These are phyloP conservation scores for Camellia japonica DNA, from an alignment of 148 eudicot genomes.

Conservation along the genomic window DNA sequence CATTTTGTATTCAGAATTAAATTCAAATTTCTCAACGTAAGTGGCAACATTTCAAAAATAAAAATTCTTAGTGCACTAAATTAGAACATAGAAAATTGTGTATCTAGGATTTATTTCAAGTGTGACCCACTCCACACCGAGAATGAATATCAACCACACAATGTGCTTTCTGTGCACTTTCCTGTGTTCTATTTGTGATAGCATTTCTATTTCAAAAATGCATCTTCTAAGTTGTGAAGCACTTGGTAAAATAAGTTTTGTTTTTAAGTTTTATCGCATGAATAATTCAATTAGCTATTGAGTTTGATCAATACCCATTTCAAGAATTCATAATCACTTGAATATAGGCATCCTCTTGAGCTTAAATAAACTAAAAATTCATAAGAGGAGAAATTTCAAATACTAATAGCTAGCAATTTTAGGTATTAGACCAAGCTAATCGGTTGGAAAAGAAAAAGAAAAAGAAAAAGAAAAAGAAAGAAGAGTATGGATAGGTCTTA, in stretches of 20 bases:
- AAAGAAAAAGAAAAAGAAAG: neutral
- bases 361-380: neutral
- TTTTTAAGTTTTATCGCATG: neutral
- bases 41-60: neutral
- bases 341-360: neutral
- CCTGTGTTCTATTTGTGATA: no score
- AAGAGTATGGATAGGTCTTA: conserved; percentile 17
- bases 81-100: no score
- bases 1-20: neutral
- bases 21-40: neutral
- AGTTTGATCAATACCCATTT: neutral
- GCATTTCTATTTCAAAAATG: no score
- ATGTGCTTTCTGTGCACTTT: no score
- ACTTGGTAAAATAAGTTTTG: neutral
- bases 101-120: no score
- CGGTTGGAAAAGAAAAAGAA: neutral
- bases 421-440: neutral
- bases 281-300: neutral
- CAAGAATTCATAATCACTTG: neutral
- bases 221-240: neutral
- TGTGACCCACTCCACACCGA: no score
- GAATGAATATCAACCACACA: no score
- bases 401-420: neutral
- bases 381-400: neutral
- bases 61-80: no score